Conservation (phyloP, 2,329 filamentous ascomycete species). For the Claviceps sp. region DNA sequence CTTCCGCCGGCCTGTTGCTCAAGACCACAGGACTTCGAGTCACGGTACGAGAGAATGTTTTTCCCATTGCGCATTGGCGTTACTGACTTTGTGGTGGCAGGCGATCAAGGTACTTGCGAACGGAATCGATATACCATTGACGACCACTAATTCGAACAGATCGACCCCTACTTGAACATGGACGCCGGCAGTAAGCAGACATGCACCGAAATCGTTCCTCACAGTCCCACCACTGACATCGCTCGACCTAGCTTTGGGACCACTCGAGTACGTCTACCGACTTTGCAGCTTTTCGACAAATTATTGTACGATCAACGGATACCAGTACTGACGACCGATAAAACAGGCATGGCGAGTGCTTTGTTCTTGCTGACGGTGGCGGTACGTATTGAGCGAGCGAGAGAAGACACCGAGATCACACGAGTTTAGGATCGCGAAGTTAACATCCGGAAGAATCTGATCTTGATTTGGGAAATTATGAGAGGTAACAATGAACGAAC, state of each 20-base stretch:
- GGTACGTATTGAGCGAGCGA: conserved; percentile 16
- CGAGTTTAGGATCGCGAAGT: background rate
- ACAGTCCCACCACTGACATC: background rate
- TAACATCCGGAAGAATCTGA: conserved; percentile 22
- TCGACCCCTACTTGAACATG: conserved; percentile 36
- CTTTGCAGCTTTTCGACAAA: background rate
- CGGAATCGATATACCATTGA: background rate
- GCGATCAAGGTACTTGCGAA: background rate
- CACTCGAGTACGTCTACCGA: conserved; percentile 17
- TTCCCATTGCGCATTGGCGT: background rate
- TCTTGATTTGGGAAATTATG: conserved; percentile 45
- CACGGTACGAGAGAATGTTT: conserved; percentile 6
- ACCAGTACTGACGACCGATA: conserved; percentile 4
- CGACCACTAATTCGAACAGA: conserved; percentile 11
- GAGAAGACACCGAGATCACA: background rate
- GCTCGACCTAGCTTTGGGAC: conserved; percentile 9
- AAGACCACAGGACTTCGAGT: conserved; percentile 15
- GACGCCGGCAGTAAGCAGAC: conserved; percentile 14
- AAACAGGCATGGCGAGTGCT: conserved; percentile 69
- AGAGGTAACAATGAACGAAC: conserved; percentile 21
- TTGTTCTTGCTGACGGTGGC: conserved; percentile 73
- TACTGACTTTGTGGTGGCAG: background rate
- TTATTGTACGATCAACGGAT: too few relatives aligned
- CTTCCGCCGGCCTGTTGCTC: conserved; percentile 48
- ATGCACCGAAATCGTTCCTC: background rate